phyloP scores from a whole-genome alignment of 1,284 basidiomycete genomes.

The Flammula alnicola region DNA sequence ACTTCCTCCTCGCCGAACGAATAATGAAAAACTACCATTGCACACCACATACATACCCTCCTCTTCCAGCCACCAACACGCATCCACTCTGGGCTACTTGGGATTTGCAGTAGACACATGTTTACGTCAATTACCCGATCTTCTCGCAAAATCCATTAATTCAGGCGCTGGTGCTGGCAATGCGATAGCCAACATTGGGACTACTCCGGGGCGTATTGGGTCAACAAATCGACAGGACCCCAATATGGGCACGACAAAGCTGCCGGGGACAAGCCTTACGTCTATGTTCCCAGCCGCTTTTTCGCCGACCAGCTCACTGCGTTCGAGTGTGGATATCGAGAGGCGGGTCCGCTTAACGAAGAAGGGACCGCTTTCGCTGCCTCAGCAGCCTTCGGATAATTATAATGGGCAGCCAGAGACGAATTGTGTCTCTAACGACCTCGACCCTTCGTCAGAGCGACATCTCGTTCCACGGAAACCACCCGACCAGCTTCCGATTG shows the following conservation, averaged over 20 bases:
- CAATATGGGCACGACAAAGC: no score
- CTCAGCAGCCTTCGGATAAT: slow-evolving; percentile 37
- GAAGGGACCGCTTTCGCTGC: slow-evolving; percentile 74
- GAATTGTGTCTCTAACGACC: slow-evolving; percentile 20
- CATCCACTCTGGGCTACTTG: slow-evolving; percentile 97
- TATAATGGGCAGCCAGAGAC: slow-evolving; percentile 7
- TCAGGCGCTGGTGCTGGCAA: slow-evolving; percentile 25
- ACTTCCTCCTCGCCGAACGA: slow-evolving; percentile 95
- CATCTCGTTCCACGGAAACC: slow-evolving; percentile 86
- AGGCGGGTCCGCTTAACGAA: slow-evolving; percentile 83
- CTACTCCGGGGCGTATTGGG: slow-evolving; percentile 44
- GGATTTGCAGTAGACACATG: slow-evolving; percentile 98
- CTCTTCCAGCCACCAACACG: slow-evolving; percentile 92
- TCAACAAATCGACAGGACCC: slow-evolving; percentile 25
- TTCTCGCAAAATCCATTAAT: slow-evolving; percentile 72
- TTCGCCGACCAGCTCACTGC: slow-evolving; percentile 97
- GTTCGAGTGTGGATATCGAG: slow-evolving; percentile 98
- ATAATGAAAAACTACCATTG: slow-evolving; percentile 99
- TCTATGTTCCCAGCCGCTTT: slow-evolving; percentile 90
- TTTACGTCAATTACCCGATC: slow-evolving; percentile 87
- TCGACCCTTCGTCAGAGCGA: slow-evolving; percentile 41
- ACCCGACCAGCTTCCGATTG: slow-evolving; percentile 96
- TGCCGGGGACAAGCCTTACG: slow-evolving; percentile 49
- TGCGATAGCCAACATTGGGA: slow-evolving; percentile 25
- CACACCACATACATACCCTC: slow-evolving; percentile 92